Base-by-base conservation (phyloP, 2,329 filamentous ascomycete genomes). In the Cytospora schulzeri region DNA sequence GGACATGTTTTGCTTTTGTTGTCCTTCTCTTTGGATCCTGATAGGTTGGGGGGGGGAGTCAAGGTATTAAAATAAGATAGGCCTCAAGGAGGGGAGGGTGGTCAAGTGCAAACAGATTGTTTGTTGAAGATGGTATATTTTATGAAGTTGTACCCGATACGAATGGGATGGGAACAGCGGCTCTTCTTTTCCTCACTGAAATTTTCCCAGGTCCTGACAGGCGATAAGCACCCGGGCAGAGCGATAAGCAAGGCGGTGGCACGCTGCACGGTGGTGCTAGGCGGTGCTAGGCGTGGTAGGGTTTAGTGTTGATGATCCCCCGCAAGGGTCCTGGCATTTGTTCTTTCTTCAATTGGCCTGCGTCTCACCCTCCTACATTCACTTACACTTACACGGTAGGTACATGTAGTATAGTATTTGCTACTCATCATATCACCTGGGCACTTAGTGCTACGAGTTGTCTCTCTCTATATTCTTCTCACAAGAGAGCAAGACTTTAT, bases 1-100 rank as follows among this genome's bases (percentile, higher is more conserved):
- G 12, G 62, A 45, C 62, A 64, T 65, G 38, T 31, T 29, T 60
- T 35, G 4, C 29, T 31, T 52, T 28, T 26, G 0, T 4, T 15
- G 5, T 56, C 26, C 24, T 51, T 17, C 29, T 14, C 45, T 41
- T 19, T 14, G 11, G 33, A n/a, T n/a, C n/a, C n/a, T n/a, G n/a
- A n/a, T n/a, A n/a, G n/a, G n/a, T n/a, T n/a, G n/a, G n/a, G n/a
- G n/a, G 19, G 17, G 19, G 19, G 17, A 24, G n/a, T 6, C 11
- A 2, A 12, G 45, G 19, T 4, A 12, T 12, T n/a, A 14, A 17
- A 38, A 38, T 2, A 38, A 19, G 11, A 14, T 22, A 48, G n/a
- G 9, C 22, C n/a, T 24, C 29, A 9, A 31, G 11, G n/a, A 19
- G 45, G n/a, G 9, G 11, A 48, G 19, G n/a, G n/a, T 22, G n/a